phyloP scores from a whole-genome alignment of 2,329 filamentous ascomycete genomes.

The Nigrospora sphaerica region DNA sequence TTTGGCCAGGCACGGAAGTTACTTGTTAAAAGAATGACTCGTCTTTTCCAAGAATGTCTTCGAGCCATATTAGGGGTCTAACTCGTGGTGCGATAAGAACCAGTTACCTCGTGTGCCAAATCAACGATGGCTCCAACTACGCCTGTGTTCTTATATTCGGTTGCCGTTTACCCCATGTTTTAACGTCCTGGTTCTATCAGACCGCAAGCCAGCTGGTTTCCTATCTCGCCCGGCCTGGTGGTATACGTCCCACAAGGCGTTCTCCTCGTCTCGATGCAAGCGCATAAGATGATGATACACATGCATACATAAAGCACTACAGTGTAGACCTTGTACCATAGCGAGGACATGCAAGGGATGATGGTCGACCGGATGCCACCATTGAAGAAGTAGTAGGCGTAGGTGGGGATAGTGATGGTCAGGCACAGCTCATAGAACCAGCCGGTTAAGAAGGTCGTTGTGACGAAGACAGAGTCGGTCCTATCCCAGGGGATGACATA shows the following conservation, averaged over 20 bases:
- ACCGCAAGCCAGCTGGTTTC: too few relatives aligned
- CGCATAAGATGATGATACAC: slow-evolving; percentile 4
- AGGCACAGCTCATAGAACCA: slow-evolving; percentile 11
- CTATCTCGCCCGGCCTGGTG: background rate
- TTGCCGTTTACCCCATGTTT: too few relatives aligned
- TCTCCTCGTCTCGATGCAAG: slow-evolving; percentile 12
- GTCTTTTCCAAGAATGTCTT: too few relatives aligned
- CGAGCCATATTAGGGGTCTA: too few relatives aligned
- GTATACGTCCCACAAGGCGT: slow-evolving; percentile 13
- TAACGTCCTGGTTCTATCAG: too few relatives aligned
- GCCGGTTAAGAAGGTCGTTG: slow-evolving; percentile 4
- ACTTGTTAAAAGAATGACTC: too few relatives aligned
- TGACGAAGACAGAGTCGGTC: slow-evolving; percentile 1
- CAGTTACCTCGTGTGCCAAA: too few relatives aligned
- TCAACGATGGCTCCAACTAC: too few relatives aligned
- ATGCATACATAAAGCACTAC: slow-evolving; percentile 5
- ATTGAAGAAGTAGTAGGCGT: slow-evolving; percentile 9
- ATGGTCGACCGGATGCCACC: slow-evolving; percentile 10
- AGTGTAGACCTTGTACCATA: slow-evolving; percentile 17
- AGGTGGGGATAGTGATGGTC: slow-evolving; percentile 4
- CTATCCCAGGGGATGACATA: slow-evolving; percentile 1
- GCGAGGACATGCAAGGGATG: slow-evolving; percentile 14
- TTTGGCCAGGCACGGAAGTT: too few relatives aligned
- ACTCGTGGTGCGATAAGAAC: too few relatives aligned
- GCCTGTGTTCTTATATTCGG: too few relatives aligned